These are phyloP conservation scores for Syzygium jambos DNA, from an alignment of 345 rosid genomes.

Conservation along the genomic window DNA sequence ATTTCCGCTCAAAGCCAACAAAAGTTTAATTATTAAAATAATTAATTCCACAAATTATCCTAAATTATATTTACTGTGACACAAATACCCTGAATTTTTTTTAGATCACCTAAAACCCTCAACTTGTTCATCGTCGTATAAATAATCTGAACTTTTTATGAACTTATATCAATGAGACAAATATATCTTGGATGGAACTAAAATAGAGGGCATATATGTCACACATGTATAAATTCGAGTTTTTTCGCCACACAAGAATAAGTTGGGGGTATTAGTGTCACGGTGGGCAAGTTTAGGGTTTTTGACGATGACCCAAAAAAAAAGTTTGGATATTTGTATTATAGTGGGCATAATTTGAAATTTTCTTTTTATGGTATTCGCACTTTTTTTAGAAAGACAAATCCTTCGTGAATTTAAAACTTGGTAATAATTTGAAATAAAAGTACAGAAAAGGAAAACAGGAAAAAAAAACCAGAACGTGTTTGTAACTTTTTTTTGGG, in stretches of 20 bases:
- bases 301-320: too few relatives aligned
- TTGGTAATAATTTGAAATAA: not conserved
- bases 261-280: not conserved
- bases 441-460: not conserved
- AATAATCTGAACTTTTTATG: too few relatives aligned
- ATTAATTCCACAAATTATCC: too few relatives aligned
- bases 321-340: too few relatives aligned
- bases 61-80: too few relatives aligned
- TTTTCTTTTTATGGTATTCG: too few relatives aligned
- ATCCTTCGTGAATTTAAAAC: not conserved
- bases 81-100: too few relatives aligned
- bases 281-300: not conserved
- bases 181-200: fast-evolving
- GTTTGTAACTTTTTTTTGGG: too few relatives aligned
- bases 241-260: not conserved
- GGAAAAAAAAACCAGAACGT: not conserved
- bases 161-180: not conserved
- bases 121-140: too few relatives aligned
- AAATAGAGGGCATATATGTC: not conserved
- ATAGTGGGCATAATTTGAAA: too few relatives aligned
- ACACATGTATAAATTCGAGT: not conserved
- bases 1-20: not conserved
- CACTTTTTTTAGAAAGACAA: not conserved
- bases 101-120: too few relatives aligned
- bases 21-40: too few relatives aligned